Evolutionary conservation across 441 rosid species (phyloP), one percentile per base, ranked within the genome.

Genomic region (Adansonia gregorii): DNA sequence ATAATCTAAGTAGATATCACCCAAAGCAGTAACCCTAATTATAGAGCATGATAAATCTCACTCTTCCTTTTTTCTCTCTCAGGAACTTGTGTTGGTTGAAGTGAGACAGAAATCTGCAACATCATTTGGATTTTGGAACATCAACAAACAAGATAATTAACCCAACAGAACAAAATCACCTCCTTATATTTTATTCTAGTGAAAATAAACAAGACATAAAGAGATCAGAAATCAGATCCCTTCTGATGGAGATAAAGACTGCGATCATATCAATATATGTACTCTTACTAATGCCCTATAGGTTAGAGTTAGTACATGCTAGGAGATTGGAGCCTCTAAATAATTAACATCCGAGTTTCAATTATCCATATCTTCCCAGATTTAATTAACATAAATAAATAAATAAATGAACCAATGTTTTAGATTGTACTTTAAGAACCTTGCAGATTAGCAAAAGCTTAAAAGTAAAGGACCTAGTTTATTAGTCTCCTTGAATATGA

Each of bases 171-270:
- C 14, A 15, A 72, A 54, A 72, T 72, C 68, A 72, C 14, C 45
- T 0, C 1, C 31, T 55, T 64, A 72, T 74, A 83, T 78, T 73
- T 73, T 59, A 68, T 73, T 56, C 61, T 19, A 61, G 22, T 63
- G 20, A 12, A 45, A 14, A 68, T 45, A 59, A 46, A 12, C 6
- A 4, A 19, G 54, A 24, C 3, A 65, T 31, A 59, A 31, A 39
- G 27, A 54, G 51, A 72, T 56, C 31, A 76, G 51, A 83, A 51
- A 81, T 61, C 77, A 66, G 79, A 61, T 48, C 58, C 58, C 58
- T 72, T 67, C 22, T 67, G 67, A 64, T 76, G n/a, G 67, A 56
- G 68, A 51, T 49, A 82, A 79, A 80, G 78, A 60, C 83, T 73
- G 73, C 59, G 22, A 63, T 59, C 43, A 58, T 35, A 35, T 67